A percentile compares a stretch with the other conserved stretches of the same genome.
Evolutionary conservation across 805 yeast species (phyloP).

Genomic region (Candida corydali): DNA sequence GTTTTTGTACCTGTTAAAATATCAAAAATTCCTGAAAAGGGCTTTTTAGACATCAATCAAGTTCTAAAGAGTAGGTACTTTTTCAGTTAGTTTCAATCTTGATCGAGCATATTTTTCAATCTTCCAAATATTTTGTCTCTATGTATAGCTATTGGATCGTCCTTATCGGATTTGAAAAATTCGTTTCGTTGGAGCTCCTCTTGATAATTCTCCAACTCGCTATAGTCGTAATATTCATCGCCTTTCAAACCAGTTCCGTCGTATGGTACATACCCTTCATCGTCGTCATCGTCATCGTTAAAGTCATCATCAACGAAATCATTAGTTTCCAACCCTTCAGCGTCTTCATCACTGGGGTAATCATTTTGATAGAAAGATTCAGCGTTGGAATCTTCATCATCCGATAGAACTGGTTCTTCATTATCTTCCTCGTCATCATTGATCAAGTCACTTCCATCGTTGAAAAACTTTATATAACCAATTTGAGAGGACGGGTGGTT

Average conservation of each 20-base stretch:
- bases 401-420: constrained; percentile 36
- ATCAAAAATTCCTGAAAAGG: constrained; percentile 24
- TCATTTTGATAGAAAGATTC: constrained; percentile 91
- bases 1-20: constrained; percentile 29
- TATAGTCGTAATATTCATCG: constrained; percentile 29
- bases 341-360: constrained; percentile 92
- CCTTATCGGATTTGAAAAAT: constrained; percentile 55
- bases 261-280: constrained; percentile 13
- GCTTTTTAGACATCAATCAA: constrained; percentile 26
- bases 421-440: constrained; percentile 17
- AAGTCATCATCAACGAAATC: constrained; percentile 14
- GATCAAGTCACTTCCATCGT: constrained; percentile 45
- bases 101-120: constrained; percentile 52
- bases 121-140: constrained; percentile 59
- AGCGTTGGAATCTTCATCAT: constrained; percentile 84
- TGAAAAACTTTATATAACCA: constrained; percentile 53
- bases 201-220: constrained; percentile 18
- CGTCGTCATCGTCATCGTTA: constrained; percentile 15
- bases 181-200: constrained; percentile 34
- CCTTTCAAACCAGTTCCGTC: constrained; percentile 10
- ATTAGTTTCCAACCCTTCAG: constrained; percentile 24
- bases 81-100: constrained; percentile 26
- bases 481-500: constrained; percentile 45
- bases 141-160: constrained; percentile 59
- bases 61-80: constrained; percentile 33